Evolutionary conservation across 2,329 filamentous ascomycete species (phyloP), one percentile per base, ranked within the genome.

Genomic region (Clonostachys sp.): DNA sequence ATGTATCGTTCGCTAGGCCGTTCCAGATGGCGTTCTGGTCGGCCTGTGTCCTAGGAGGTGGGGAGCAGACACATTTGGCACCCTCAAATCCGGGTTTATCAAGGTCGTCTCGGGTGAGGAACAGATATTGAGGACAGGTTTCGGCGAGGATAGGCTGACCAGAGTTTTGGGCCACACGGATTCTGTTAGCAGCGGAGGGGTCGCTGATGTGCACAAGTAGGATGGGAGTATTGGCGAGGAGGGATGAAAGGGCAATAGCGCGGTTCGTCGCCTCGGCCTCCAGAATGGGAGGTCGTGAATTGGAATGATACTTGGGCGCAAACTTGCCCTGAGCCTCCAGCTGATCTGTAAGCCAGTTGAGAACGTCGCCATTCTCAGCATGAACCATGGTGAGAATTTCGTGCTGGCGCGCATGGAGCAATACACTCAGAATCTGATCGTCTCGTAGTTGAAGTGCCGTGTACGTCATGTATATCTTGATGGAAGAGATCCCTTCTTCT

Each of bases 41-140:
- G 40, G 65, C 63, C 12, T 60, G 65, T 43, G 72, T 67, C 12
- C 75, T 64, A 1, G 75, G 74, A 12, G 76, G 77, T 6, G 76
- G 77, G n/a, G 67, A 68, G 57, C 76, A 81, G 5, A 80, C 71
- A 52, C 69, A 77, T 56, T 79, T 79, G 4, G 76, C 75, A 6
- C 76, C 77, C 51, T 79, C 75, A 52, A 80, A 80, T 6, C 72
- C 73, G 1, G 71, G 71, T 34, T 66, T 64, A 46, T 74, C 73
- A 5, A 79, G 66, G 55, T 77, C 71, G 18, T 71, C 66, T 17
- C 73, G 67, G 3, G 74, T 78, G 6, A 81, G 66, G 50, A 77
- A 75, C 4, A 80, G 67, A 50, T 81, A 80, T 50, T 81, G 76
- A 2, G 77, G 77, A 52, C 76, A 80, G 1, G 76, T 81, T 57